A percentile compares a stretch with the other conserved stretches of the same genome.
Evolutionary conservation across 2,329 filamentous ascomycete genomes (phyloP).

Genomic region (Cryphonectria carpinicola): DNA sequence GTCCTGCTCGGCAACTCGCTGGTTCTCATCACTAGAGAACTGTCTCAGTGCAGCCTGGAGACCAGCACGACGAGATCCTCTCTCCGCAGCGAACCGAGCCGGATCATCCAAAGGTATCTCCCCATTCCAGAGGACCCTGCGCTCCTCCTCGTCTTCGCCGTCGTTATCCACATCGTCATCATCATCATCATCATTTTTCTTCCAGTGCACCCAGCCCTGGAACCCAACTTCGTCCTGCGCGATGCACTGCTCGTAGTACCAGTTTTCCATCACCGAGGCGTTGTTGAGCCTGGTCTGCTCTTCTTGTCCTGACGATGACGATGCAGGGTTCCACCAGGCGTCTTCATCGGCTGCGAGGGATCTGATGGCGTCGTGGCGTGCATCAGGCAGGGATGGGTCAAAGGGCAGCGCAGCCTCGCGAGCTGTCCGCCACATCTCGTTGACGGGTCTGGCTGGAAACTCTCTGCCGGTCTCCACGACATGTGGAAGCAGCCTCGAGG

Average conservation of each 20-base stretch:
- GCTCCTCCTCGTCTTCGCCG: constrained; percentile 24
- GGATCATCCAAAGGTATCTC: constrained; percentile 14
- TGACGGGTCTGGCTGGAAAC: constrained; percentile 28
- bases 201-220: constrained; percentile 29
- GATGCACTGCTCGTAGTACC: constrained; percentile 42
- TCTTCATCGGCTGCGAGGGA: constrained; percentile 31
- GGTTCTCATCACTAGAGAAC: constrained; percentile 45
- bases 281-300: constrained; percentile 31
- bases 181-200: constrained; percentile 28
- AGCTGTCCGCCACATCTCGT: constrained; percentile 40
- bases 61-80: constrained; percentile 50
- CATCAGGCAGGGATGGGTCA: neutral
- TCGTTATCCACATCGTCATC: constrained; percentile 7
- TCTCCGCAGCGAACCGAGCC: constrained; percentile 40
- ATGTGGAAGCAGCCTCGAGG: neutral
- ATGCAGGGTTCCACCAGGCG: constrained; percentile 21
- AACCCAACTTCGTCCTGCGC: constrained; percentile 8
- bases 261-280: constrained; percentile 42
- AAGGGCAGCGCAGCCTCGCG: neutral
- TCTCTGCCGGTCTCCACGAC: neutral
- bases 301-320: neutral
- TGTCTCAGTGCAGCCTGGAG: constrained; percentile 48
- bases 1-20: constrained; percentile 36
- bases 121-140: constrained; percentile 8
- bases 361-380: neutral